These are phyloP conservation scores for Coniochaeta sp. DNA, from an alignment of 2,329 filamentous ascomycete species.

Conservation along the genomic window DNA sequence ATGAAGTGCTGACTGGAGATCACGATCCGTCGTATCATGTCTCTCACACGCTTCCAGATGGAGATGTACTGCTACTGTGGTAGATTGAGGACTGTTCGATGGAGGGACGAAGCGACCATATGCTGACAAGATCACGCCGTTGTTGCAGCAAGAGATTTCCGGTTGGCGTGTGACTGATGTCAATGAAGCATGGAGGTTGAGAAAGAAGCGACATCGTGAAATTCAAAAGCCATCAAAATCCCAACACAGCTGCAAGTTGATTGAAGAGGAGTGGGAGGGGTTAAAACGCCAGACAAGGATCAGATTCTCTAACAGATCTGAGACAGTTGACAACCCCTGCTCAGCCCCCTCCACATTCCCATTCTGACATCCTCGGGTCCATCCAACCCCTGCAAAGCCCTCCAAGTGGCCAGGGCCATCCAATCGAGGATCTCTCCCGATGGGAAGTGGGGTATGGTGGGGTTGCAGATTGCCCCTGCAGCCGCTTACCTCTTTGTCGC, in stretches of 20 bases:
- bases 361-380: constrained; percentile 4
- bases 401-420: constrained; percentile 4
- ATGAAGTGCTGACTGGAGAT: constrained; percentile 11
- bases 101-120: constrained; percentile 6
- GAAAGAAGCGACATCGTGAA: background rate
- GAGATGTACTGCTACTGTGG: constrained; percentile 18
- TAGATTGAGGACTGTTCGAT: constrained; percentile 11
- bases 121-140: background rate
- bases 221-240: too few species aligned
- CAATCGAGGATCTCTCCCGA: background rate
- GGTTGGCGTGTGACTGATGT: too few species aligned
- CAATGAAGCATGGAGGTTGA: background rate
- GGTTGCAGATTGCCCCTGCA: constrained; percentile 10
- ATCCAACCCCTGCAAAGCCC: constrained; percentile 13
- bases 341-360: constrained; percentile 9
- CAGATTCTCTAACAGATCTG: constrained; percentile 36
- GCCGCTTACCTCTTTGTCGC: constrained; percentile 17
- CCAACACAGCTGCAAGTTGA: too few species aligned
- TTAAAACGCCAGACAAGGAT: constrained; percentile 12
- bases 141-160: background rate
- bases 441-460: background rate
- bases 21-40: constrained; percentile 22
- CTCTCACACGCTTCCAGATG: constrained; percentile 15
- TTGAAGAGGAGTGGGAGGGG: constrained; percentile 1
- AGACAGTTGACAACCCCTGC: constrained; percentile 25